A percentile compares a stretch with the other conserved stretches of the same genome.
These are phyloP conservation scores for Dichotomocladium elegans DNA, from an alignment of 371 early-diverging fungal species.

Conservation along the genomic window DNA sequence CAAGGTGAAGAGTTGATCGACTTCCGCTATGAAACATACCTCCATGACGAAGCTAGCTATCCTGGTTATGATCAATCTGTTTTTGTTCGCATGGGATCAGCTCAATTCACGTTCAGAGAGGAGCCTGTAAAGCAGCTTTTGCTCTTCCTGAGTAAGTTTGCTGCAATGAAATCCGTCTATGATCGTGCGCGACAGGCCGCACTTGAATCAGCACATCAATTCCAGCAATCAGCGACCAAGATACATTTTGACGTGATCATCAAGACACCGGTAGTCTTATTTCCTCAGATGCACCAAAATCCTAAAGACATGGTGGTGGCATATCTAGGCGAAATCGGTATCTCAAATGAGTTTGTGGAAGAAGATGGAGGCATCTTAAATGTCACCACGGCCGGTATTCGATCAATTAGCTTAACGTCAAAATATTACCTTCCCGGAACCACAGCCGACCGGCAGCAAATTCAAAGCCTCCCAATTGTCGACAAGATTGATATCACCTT, in stretches of 20 bases:
- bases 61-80: conserved; percentile 88
- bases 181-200: conserved; percentile 89
- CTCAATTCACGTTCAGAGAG: conserved; percentile 71
- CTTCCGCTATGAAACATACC: conserved; percentile 80
- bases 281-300: conserved; percentile 64
- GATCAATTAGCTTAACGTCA: conserved; percentile 67
- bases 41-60: conserved; percentile 37
- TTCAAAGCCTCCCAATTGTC: conserved; percentile 73
- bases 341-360: conserved; percentile 66
- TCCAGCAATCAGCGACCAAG: conserved; percentile 60
- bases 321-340: conserved; percentile 86
- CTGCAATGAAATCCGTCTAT: conserved; percentile 83
- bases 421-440: conserved; percentile 33
- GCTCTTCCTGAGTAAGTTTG: conserved; percentile 72
- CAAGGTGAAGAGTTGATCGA: conserved; percentile 89
- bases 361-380: conserved; percentile 48
- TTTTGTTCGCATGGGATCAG: conserved; percentile 75
- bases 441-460: conserved; percentile 7
- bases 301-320: conserved; percentile 62
- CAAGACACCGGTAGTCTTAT: conserved; percentile 84
- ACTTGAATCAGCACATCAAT: conserved; percentile 73
- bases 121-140: conserved; percentile 53
- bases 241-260: conserved; percentile 87
- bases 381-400: conserved; percentile 61
- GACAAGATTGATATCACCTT: conserved; percentile 81